These are phyloP conservation scores for Yarrowia phangngaensis DNA, from an alignment of 805 yeast species.

Conservation along the genomic window DNA sequence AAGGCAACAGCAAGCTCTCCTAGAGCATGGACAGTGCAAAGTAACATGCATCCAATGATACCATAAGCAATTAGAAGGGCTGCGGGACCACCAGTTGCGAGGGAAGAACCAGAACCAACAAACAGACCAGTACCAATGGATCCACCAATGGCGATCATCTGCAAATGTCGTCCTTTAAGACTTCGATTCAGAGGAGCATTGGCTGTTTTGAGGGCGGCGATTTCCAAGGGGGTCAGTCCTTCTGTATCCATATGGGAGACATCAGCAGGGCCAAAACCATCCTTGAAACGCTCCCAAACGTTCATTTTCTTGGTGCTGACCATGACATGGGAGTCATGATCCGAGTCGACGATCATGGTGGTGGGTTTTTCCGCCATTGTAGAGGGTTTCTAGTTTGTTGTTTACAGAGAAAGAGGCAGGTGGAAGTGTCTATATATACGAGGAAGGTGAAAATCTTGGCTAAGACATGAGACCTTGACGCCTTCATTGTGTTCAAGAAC, in stretches of 20 bases:
- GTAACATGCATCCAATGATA: slow-evolving; percentile 60
- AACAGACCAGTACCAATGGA: slow-evolving; percentile 76
- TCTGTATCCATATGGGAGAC: slow-evolving; percentile 39
- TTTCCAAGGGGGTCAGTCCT: slow-evolving; percentile 39
- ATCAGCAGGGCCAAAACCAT: slow-evolving; percentile 17
- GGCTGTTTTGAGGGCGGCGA: slow-evolving; percentile 44
- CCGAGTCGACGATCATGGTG: slow-evolving; percentile 19
- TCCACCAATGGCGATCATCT: slow-evolving; percentile 77
- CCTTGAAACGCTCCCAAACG: slow-evolving; percentile 13
- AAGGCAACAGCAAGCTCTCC: slow-evolving; percentile 67
- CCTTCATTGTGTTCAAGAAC: too few species aligned
- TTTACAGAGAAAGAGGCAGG: neutral
- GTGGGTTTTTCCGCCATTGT: slow-evolving; percentile 4
- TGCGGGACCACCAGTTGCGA: slow-evolving; percentile 51
- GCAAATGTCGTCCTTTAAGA: slow-evolving; percentile 41
- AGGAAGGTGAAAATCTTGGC: slow-evolving; percentile 9
- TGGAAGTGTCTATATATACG: neutral
- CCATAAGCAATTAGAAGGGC: slow-evolving; percentile 58
- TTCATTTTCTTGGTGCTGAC: slow-evolving; percentile 19
- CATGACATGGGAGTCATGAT: slow-evolving; percentile 13
- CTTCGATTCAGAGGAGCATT: slow-evolving; percentile 52
- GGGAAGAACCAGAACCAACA: slow-evolving; percentile 50
- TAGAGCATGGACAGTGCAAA: slow-evolving; percentile 58
- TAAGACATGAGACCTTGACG: too few species aligned
- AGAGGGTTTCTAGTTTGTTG: slow-evolving; percentile 12